Evolutionary conservation across 129 eudicot genomes (phyloP), one percentile per base, ranked within the genome.

Genomic region (Saposhnikovia divaricata): DNA sequence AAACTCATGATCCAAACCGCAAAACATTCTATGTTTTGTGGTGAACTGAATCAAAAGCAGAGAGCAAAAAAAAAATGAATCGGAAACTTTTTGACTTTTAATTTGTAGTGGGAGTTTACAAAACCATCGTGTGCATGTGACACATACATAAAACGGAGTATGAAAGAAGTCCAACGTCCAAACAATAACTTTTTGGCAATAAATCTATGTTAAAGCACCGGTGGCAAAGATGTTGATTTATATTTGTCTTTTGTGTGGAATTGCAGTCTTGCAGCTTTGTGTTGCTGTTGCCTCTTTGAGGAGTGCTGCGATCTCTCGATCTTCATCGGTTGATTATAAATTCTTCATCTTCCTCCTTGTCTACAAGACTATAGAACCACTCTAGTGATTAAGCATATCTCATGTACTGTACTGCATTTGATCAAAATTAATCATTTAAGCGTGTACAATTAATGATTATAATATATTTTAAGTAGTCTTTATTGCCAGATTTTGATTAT

Each of bases 291-390:
- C 83, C 86, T 93, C 6, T 75, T 93, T 45, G 98, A 93, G 39
- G 98, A 93, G 85, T 93, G 98, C 81, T 93, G 98, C 84, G 98
- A 93, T 61, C 98, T 96, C 73, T 91, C 94, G 39, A 72, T 93
- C 77, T 93, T 91, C 87, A 70, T 88, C 27, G 18, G 89, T 74
- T 88, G 4, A 71, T 5, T 34, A n/a, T 9, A 61, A 14, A 34
- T 34, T 23, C 40, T 27, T 31, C 43, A 12, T 27, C 42, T 15
- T 68, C 73, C 5, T 25, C 43, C 59, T 51, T 5, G 42, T 13
- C 23, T 68, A 14, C 1, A 68, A 15, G 40, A 28, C 73, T 4
- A 12, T 0, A 31, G 23, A 28, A 1, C 31, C 1, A 23, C 18
- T 68, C 21, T 1, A 68, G 23, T 68, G 12, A 68, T 34, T 37